A percentile compares a stretch with the other conserved stretches of the same genome.
phyloP scores from a whole-genome alignment of 1,284 basidiomycete genomes.

The Moesziomyces aphidis region DNA sequence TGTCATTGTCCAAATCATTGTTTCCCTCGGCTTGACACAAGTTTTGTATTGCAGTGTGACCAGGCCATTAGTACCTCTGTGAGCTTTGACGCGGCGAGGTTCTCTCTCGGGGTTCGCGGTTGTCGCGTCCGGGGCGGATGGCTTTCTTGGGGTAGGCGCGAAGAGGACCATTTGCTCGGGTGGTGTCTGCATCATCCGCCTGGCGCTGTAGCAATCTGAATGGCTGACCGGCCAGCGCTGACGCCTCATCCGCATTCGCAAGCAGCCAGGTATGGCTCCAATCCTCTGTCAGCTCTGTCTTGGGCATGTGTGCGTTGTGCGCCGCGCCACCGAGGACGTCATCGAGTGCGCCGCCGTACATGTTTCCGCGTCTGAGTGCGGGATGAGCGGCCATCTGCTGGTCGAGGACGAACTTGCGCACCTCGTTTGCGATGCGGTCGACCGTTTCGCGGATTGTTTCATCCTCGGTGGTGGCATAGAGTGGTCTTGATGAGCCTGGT shows the following conservation, averaged over 20 bases:
- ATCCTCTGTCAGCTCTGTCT: neutral
- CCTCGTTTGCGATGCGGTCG: slow-evolving; percentile 43
- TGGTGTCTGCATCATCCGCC: too few relatives aligned
- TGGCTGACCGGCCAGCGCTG: slow-evolving; percentile 19
- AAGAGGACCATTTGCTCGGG: neutral
- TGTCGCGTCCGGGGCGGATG: neutral
- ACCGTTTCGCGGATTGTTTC: slow-evolving; percentile 46
- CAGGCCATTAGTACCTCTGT: too few relatives aligned
- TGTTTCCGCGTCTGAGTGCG: neutral
- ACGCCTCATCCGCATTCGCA: slow-evolving; percentile 25
- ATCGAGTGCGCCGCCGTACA: neutral
- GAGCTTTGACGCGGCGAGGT: too few relatives aligned
- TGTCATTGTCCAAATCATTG: neutral
- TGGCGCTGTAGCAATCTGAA: slow-evolving; percentile 12
- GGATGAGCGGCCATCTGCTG: slow-evolving; percentile 8
- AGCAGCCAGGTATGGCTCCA: slow-evolving; percentile 33
- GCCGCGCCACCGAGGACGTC: neutral
- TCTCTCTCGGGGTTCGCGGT: neutral
- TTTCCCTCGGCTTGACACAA: neutral
- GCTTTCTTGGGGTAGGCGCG: neutral
- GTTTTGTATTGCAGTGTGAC: neutral
- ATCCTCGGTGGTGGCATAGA: slow-evolving; percentile 18
- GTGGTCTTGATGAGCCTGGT: neutral
- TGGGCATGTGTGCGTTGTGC: neutral
- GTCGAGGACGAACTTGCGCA: slow-evolving; percentile 35